Evolutionary conservation across 2,329 filamentous ascomycete genomes (phyloP), one percentile per base, ranked within the genome.

Genomic region (Aspergillus fumigatiaffinis): DNA sequence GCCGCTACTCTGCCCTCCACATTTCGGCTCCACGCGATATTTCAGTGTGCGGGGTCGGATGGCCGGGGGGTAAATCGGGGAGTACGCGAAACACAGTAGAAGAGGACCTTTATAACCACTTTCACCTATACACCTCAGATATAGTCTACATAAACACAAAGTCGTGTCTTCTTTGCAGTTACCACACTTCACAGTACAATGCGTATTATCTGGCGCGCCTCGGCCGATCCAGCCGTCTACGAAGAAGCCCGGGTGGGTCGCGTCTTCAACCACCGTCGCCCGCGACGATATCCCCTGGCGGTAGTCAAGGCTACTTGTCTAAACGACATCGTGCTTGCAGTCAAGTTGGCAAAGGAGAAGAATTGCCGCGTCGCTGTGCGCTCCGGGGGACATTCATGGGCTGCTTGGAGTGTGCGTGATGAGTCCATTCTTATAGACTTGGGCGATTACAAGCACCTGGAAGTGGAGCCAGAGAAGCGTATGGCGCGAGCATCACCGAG

Each of bases 381-480:
- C 4, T 77, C 76, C 21, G 79, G 79, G 9, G 79, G 79, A 0
- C 79, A 81, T 21, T 55, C 52, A 7, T 81, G 77, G 76, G 77
- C 79, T 2, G 78, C 74, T 0, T 80, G 77, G 53, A 55, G 53
- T 32, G 23, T 55, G 17, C 17, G 47, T 6, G 47, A 51, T 8
- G 17, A 46, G 17, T 23, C 48, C 7, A 10, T 55, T 44, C 26
- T 55, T 2, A 23, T 55, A 6, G 53, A 55, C 9, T 26, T 55
- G 9, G 47, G 48, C 17, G n/a, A 20, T 3, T 51, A 12, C 32
- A 35, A 35, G 12, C 32, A 35, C 12, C 4, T 35, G 32, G 32
- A 35, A 14, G 32, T 35, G 32, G 32, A 35, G 1, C 12, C 32
- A 6, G 32, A 35, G 12, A 35, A 35, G 32, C 12, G 32, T 4